Percentiles rank a stretch among this genome's conserved stretches.
Evolutionary conservation across 768 basidiomycete species (phyloP).

Genomic region (Amanita jacksonii): DNA sequence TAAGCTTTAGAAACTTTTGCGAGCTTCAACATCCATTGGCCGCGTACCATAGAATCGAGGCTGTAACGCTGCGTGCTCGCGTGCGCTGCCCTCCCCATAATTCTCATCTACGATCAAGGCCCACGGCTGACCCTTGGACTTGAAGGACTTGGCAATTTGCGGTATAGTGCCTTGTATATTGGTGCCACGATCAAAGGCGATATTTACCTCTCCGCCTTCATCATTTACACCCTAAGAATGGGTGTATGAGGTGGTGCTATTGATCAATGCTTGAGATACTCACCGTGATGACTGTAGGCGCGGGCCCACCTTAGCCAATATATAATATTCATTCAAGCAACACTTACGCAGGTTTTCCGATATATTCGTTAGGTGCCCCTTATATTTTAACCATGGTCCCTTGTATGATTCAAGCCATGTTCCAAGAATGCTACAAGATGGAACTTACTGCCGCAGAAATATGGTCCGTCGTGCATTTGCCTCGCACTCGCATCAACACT

Average conservation of each 20-base stretch:
- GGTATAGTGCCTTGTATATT: conserved; percentile 75
- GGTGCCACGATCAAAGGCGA: conserved; percentile 72
- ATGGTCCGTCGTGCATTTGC: conserved; percentile 99
- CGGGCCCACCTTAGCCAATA: neutral
- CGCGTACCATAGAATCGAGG: conserved; percentile 81
- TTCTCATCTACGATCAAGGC: conserved; percentile 92
- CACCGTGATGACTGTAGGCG: conserved; percentile 65
- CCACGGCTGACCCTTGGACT: conserved; percentile 80
- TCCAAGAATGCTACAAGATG: too few species aligned
- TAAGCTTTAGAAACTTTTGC: neutral
- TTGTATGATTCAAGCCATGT: conserved; percentile 10
- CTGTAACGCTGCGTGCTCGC: conserved; percentile 96
- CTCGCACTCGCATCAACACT: conserved; percentile 83
- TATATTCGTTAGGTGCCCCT: conserved; percentile 93
- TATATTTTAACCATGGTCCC: conserved; percentile 99
- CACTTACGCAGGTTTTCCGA: conserved; percentile 86
- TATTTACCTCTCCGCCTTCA: conserved; percentile 88
- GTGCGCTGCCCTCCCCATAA: conserved; percentile 95
- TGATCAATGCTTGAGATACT: neutral
- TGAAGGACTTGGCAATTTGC: conserved; percentile 81
- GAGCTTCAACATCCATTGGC: neutral
- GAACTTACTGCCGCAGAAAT: conserved; percentile 84
- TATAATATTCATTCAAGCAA: neutral
- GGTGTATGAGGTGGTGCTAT: neutral
- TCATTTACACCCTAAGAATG: conserved; percentile 74